Percentiles rank a stretch among this genome's conserved stretches.
Conservation (phyloP, 1,139 yeast genomes). For the Magnusiomyces tetraspermus region DNA sequence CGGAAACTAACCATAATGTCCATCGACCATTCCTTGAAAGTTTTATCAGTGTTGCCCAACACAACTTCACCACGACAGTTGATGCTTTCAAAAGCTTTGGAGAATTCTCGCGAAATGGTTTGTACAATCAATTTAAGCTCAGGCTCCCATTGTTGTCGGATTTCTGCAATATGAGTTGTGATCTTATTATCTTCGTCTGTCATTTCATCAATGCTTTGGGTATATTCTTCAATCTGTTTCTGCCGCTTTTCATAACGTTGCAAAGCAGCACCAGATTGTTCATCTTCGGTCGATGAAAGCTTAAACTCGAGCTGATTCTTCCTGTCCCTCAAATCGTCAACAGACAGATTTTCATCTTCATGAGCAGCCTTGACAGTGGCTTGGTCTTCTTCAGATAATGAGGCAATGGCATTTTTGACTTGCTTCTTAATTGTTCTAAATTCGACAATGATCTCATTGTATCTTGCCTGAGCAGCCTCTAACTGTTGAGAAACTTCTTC, state of each 20-base stretch:
- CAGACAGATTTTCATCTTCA: slow-evolving; percentile 8
- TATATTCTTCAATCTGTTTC: slow-evolving; percentile 25
- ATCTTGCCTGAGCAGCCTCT: slow-evolving; percentile 17
- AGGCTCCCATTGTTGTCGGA: slow-evolving; percentile 49
- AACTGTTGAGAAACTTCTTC: slow-evolving; percentile 19
- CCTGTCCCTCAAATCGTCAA: slow-evolving; percentile 3
- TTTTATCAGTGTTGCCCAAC: slow-evolving; percentile 40
- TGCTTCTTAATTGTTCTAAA: slow-evolving; percentile 16
- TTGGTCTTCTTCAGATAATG: slow-evolving; percentile 7
- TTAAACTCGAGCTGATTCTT: neutral
- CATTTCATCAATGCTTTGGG: slow-evolving; percentile 24
- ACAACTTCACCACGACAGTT: slow-evolving; percentile 81
- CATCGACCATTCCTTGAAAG: slow-evolving; percentile 70
- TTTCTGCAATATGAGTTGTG: slow-evolving; percentile 34
- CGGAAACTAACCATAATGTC: slow-evolving; percentile 82
- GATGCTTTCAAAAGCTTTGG: slow-evolving; percentile 56
- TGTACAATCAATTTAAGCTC: slow-evolving; percentile 43
- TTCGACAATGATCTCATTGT: slow-evolving; percentile 16
- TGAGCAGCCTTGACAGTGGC: slow-evolving; percentile 6
- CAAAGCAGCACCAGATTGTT: slow-evolving; percentile 7
- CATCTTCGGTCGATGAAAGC: neutral
- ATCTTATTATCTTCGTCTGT: slow-evolving; percentile 27
- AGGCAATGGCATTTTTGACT: slow-evolving; percentile 8
- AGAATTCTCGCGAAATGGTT: slow-evolving; percentile 53
- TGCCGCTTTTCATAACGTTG: slow-evolving; percentile 24